Conservation (phyloP, 805 yeast genomes). For the Debaryomyces hansenii region DNA sequence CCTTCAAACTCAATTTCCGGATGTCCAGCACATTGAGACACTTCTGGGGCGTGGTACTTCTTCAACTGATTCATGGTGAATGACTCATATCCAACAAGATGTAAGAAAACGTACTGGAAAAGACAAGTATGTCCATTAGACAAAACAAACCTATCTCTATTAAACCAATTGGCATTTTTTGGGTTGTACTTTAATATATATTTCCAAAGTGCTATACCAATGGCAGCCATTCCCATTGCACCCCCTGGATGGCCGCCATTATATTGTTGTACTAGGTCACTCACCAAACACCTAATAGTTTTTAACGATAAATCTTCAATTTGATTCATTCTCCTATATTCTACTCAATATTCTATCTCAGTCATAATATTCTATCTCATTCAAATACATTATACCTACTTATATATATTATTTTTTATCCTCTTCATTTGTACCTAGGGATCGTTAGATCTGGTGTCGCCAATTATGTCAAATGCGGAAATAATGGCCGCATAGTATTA, state of each 20-base stretch:
- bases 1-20: constrained; percentile 93
- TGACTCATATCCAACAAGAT: constrained; percentile 62
- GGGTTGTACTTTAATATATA: constrained; percentile 75
- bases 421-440: too few relatives aligned
- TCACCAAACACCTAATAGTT: constrained; percentile 29
- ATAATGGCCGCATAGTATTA: too few relatives aligned
- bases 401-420: too few relatives aligned
- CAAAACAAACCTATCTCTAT: constrained; percentile 92
- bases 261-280: constrained; percentile 23
- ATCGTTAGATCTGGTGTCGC: too few relatives aligned
- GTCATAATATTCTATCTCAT: too few relatives aligned
- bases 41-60: constrained; percentile 86
- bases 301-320: constrained; percentile 18
- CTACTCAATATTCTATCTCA: too few relatives aligned
- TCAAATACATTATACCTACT: too few relatives aligned
- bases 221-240: constrained; percentile 43
- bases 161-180: constrained; percentile 86
- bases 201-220: constrained; percentile 36
- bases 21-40: constrained; percentile 95
- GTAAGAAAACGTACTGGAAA: constrained; percentile 74
- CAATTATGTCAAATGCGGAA: too few relatives aligned
- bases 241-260: constrained; percentile 43
- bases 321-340: neutral
- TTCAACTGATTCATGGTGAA: constrained; percentile 76
- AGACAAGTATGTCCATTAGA: constrained; percentile 98